phyloP scores from a whole-genome alignment of 768 basidiomycete species.

The Lactifluus volemus region DNA sequence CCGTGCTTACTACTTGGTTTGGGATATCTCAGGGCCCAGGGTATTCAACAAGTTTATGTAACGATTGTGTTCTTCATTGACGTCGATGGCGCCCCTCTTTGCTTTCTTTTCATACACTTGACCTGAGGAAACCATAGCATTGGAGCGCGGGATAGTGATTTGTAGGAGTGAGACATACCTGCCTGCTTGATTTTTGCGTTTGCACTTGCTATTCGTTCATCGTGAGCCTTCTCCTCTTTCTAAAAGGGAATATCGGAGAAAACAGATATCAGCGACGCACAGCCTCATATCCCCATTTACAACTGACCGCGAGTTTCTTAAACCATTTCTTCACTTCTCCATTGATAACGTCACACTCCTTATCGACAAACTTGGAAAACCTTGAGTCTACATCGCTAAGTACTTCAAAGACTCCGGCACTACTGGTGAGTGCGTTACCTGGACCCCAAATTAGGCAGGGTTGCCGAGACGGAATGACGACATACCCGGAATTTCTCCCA shows the following conservation, averaged over 20 bases:
- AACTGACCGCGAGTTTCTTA: slow-evolving; percentile 70
- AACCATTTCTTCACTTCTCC: slow-evolving; percentile 78
- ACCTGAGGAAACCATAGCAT: slow-evolving; percentile 33
- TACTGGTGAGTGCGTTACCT: slow-evolving; percentile 63
- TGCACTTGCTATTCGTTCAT: slow-evolving; percentile 55
- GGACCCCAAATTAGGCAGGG: background rate
- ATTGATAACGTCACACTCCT: slow-evolving; percentile 57
- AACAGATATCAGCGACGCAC: background rate
- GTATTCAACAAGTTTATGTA: slow-evolving; percentile 67
- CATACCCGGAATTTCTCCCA: slow-evolving; percentile 55
- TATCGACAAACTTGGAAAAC: slow-evolving; percentile 66
- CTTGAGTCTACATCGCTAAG: slow-evolving; percentile 64
- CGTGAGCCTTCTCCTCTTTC: slow-evolving; percentile 78
- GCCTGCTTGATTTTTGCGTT: slow-evolving; percentile 75
- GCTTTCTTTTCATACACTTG: slow-evolving; percentile 71
- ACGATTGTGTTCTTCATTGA: slow-evolving; percentile 63
- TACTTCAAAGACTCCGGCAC: slow-evolving; percentile 58
- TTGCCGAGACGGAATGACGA: background rate
- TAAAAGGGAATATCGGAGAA: slow-evolving; percentile 24
- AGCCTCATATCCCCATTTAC: background rate
- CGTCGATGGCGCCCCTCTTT: slow-evolving; percentile 62
- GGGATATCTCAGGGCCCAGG: slow-evolving; percentile 69
- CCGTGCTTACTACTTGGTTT: slow-evolving; percentile 63
- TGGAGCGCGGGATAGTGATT: background rate
- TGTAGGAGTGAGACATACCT: slow-evolving; percentile 31